A percentile compares a stretch with the other conserved stretches of the same genome.
Evolutionary conservation across 768 basidiomycete genomes (phyloP).

Genomic region (Gymnopilus dilepis): DNA sequence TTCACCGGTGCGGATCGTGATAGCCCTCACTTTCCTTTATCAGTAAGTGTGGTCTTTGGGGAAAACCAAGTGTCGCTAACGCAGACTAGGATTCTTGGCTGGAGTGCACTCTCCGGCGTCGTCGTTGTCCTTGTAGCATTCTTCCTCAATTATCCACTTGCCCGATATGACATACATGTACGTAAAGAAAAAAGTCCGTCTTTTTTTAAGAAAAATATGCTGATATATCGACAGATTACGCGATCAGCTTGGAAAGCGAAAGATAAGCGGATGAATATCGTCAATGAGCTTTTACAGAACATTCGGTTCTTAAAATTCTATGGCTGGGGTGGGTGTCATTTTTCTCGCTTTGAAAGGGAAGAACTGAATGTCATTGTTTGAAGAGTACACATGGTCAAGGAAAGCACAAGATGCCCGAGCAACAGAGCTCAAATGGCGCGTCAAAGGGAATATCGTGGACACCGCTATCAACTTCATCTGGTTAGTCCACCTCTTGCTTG

Average conservation of each 20-base stretch:
- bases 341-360: not conserved
- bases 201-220: not conserved
- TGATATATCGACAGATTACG: constrained; percentile 48
- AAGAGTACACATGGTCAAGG: constrained; percentile 66
- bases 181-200: too few relatives aligned
- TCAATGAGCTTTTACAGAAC: constrained; percentile 80
- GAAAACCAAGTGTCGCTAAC: not conserved
- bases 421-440: constrained; percentile 68
- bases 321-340: constrained; percentile 64
- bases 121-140: constrained; percentile 66
- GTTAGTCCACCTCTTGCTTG: constrained; percentile 33
- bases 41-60: constrained; percentile 43
- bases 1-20: constrained; percentile 65
- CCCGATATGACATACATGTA: constrained; percentile 68
- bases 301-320: constrained; percentile 78
- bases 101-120: constrained; percentile 77
- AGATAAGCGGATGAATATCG: constrained; percentile 70
- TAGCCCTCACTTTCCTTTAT: constrained; percentile 75
- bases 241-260: constrained; percentile 63
- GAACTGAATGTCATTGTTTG: not conserved
- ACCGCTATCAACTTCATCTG: constrained; percentile 73
- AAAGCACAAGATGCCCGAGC: constrained; percentile 59
- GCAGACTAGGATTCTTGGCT: constrained; percentile 65
- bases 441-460: constrained; percentile 65
- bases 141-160: constrained; percentile 69